phyloP scores from a whole-genome alignment of 192 early-diverging fungal species.

The Coemansia pectinata region DNA sequence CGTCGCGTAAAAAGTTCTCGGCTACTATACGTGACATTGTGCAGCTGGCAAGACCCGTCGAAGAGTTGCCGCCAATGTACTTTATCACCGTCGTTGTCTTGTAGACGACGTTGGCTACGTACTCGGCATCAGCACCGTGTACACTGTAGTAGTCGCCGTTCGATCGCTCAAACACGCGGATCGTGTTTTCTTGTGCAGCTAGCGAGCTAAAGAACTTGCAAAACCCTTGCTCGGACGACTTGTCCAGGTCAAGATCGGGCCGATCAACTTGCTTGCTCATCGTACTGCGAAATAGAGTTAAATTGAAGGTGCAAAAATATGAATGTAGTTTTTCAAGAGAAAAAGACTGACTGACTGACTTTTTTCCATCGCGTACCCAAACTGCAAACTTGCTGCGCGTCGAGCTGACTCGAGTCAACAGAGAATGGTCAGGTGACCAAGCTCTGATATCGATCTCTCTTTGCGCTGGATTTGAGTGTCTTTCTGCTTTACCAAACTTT shows the following conservation, averaged over 20 bases:
- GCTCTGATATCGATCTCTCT: neutral
- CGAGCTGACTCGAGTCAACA: neutral
- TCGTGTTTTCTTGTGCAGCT: slow-evolving; percentile 30
- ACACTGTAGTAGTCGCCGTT: slow-evolving; percentile 81
- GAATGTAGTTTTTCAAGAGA: neutral
- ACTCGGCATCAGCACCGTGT: slow-evolving; percentile 87
- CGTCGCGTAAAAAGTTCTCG: slow-evolving; percentile 76
- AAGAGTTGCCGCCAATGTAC: slow-evolving; percentile 70
- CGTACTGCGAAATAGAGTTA: neutral
- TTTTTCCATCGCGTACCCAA: too few species aligned
- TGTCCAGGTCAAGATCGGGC: slow-evolving; percentile 40
- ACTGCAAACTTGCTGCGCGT: neutral
- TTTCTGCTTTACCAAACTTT: too few species aligned
- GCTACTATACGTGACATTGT: slow-evolving; percentile 77
- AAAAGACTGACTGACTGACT: neutral
- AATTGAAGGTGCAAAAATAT: neutral
- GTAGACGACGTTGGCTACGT: slow-evolving; percentile 82
- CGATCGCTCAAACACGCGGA: slow-evolving; percentile 55
- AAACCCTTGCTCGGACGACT: slow-evolving; percentile 47
- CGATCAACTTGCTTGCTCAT: slow-evolving; percentile 37
- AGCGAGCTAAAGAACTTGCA: slow-evolving; percentile 37
- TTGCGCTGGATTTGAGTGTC: too few species aligned
- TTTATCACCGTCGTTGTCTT: slow-evolving; percentile 92
- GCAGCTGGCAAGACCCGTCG: slow-evolving; percentile 70
- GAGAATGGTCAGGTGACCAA: neutral